Evolutionary conservation across 2,329 filamentous ascomycete species (phyloP).

Genomic region (Hymenoscyphus salicellus): DNA sequence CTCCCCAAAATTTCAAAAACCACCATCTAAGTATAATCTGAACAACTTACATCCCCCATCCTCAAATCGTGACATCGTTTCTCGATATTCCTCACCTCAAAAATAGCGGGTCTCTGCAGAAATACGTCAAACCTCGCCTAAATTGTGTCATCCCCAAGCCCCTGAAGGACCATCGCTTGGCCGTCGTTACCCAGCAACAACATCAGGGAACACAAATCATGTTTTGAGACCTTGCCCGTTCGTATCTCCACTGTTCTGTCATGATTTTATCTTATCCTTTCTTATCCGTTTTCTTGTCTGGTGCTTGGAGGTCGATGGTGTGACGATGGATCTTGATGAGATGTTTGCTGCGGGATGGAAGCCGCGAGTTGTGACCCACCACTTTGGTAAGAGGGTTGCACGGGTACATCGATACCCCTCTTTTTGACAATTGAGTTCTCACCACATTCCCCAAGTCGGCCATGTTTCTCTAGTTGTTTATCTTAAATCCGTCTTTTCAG

Average conservation of each 20-base stretch:
- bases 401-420: too few relatives aligned
- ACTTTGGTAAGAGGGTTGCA: too few relatives aligned
- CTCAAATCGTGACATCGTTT: too few relatives aligned
- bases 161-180: background rate
- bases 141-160: conserved; percentile 10
- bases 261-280: background rate
- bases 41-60: too few relatives aligned
- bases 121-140: conserved; percentile 13
- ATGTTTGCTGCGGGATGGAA: too few relatives aligned
- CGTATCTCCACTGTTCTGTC: background rate
- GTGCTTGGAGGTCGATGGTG: too few relatives aligned
- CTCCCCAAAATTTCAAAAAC: background rate
- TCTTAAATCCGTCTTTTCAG: too few relatives aligned
- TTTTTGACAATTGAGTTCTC: too few relatives aligned
- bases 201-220: background rate
- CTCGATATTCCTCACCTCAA: background rate
- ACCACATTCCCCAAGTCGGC: too few relatives aligned
- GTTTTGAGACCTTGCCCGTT: background rate
- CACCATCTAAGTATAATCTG: background rate
- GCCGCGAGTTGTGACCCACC: too few relatives aligned
- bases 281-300: background rate
- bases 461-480: too few relatives aligned
- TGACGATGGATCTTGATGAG: too few relatives aligned
- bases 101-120: background rate
- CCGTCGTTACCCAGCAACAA: background rate